Base-by-base conservation (phyloP, 805 yeast genomes). In the Saturnispora galanensis region DNA sequence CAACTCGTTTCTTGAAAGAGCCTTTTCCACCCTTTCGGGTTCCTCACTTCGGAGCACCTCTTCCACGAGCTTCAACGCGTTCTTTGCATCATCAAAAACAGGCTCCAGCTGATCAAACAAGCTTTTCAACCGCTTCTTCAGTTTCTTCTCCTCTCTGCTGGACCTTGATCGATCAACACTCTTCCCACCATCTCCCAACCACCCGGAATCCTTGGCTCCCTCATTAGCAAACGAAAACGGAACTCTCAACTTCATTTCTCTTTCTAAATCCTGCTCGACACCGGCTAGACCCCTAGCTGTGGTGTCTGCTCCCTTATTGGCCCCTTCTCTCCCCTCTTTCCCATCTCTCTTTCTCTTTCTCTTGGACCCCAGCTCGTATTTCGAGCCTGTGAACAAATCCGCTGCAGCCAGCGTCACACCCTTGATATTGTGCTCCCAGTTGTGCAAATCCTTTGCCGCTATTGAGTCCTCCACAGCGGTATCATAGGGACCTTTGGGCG, bases 401-500 rank as follows among this genome's bases (percentile, higher is more conserved):
- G 44, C 47, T 13, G 35, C 38, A 3, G 29, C 31, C 17, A 37
- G 11, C 11, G 35, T 28, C 11, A 39, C 42, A 16, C 44, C n/a
- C 54, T 58, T 45, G 69, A 73, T 59, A 76, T 84, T 15, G 56
- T 21, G 33, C 29, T 43, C 41, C 46, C 46, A 43, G n/a, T 38
- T 60, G 1, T 47, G 48, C 36, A 67, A 59, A 1, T 67, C 71
- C 7, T 47, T 47, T 2, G 55, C 56, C 47, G 79, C 77, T 3
- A 51, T 49, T 11, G 52, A 53, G 11, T 63, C 62, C 57, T 89
- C 97, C n/a, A 72, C 76, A 0, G 68, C 54, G 0, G 79, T 77
- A 54, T 84, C 89, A 57, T 81, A 84, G 16, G 76, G 62, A 0
- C 96, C 96, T 0, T 64, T 67, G 4, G 69, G 72, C 0, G 95